phyloP scores from a whole-genome alignment of 73 alveolate species.

The Paramecium caudatum region DNA sequence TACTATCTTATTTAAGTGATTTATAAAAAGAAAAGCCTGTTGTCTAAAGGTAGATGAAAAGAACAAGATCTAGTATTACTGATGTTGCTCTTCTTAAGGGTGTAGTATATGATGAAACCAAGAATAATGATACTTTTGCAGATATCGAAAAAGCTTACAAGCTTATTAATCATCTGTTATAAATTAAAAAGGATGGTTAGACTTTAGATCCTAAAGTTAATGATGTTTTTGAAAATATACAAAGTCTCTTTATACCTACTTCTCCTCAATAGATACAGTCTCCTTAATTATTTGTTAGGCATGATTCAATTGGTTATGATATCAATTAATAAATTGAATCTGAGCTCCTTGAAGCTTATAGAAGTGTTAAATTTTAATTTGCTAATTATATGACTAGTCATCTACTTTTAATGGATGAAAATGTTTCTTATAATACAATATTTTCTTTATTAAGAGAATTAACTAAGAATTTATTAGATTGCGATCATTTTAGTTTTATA shows the following conservation, averaged over 20 bases:
- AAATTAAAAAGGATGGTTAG: neutral
- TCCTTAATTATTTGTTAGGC: neutral
- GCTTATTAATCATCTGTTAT: neutral
- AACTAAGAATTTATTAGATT: neutral
- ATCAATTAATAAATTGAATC: neutral
- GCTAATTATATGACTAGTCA: slow-evolving; percentile 44
- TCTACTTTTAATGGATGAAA: slow-evolving; percentile 61
- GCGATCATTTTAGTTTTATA: slow-evolving; percentile 41
- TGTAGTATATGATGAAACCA: neutral
- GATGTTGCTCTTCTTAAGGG: slow-evolving; percentile 58
- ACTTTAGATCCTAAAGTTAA: neutral
- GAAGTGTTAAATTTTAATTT: slow-evolving; percentile 6
- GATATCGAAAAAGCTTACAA: slow-evolving; percentile 42
- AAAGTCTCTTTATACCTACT: neutral
- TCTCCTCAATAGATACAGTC: neutral
- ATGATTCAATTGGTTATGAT: neutral
- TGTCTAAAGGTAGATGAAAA: neutral
- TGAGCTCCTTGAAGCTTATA: slow-evolving; percentile 30
- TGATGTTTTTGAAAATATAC: slow-evolving; percentile 4
- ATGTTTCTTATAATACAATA: slow-evolving; percentile 32
- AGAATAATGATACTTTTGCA: neutral
- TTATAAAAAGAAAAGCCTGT: neutral
- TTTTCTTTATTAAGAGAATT: neutral
- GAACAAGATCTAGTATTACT: slow-evolving; percentile 65
- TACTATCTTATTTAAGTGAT: neutral